Evolutionary conservation across 1,139 yeast species (phyloP).

Genomic region (Protomyces arabidopsidicola): DNA sequence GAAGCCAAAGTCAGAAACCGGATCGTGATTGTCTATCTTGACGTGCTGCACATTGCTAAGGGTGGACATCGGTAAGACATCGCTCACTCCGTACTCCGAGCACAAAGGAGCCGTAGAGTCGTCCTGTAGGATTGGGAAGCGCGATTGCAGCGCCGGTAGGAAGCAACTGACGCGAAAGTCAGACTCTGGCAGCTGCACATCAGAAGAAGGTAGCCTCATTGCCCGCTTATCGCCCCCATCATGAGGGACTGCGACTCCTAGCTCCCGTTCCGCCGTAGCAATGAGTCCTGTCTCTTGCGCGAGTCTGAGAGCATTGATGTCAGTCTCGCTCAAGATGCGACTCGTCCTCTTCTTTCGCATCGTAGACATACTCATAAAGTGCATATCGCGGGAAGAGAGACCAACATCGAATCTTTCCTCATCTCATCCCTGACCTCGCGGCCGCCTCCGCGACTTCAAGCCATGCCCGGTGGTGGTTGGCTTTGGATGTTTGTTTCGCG

Average conservation of each 20-base stretch:
- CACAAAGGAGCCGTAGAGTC: too few relatives aligned
- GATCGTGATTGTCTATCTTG: too few relatives aligned
- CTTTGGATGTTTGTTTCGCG: background rate
- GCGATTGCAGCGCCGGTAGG: background rate
- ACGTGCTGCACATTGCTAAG: too few relatives aligned
- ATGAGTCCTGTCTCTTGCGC: background rate
- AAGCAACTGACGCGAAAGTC: background rate
- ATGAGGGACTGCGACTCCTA: background rate
- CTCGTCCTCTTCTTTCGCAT: background rate
- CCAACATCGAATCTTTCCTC: too few relatives aligned
- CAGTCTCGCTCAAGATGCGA: background rate
- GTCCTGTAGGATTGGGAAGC: background rate
- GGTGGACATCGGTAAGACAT: too few relatives aligned
- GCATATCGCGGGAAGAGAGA: too few relatives aligned
- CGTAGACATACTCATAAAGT: background rate
- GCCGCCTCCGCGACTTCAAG: too few relatives aligned
- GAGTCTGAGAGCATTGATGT: background rate
- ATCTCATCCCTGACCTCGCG: too few relatives aligned
- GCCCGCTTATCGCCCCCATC: too few relatives aligned
- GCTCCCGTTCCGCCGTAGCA: background rate
- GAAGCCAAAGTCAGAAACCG: too few relatives aligned
- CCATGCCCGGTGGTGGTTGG: too few relatives aligned
- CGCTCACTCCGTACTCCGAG: too few relatives aligned
- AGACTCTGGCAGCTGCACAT: background rate
- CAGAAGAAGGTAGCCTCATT: background rate